Base-by-base conservation (phyloP, 2,329 filamentous ascomycete genomes). In the Botryosphaeria agaves region DNA sequence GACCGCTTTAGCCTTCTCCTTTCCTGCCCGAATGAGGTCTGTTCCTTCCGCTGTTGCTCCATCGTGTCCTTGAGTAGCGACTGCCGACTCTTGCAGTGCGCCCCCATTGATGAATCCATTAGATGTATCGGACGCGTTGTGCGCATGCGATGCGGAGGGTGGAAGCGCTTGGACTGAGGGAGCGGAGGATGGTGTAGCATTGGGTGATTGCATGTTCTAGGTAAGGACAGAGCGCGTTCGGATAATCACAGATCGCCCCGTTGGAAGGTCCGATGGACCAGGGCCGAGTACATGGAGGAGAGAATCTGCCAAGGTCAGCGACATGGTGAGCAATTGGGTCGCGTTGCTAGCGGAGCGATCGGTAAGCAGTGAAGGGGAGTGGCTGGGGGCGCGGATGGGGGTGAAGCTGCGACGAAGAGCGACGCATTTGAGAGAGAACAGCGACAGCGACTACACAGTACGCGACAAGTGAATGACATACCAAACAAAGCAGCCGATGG, bases 1-100 rank as follows among this genome's bases (percentile, higher is more conserved):
- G 31, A 69, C 56, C 23, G 67, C 65, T 48, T 67, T 70, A 28
- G 68, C 67, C 46, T 64, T 68, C 43, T 71, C 63, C 43, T 74
- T 74, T 32, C 64, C 64, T 47, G 70, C 66, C 32, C 59, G 56
- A 33, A 72, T 69, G 32, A 55, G 48, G 49, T 64, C 59, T 40
- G 44, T 47, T 23, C 39, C 37, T 32, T 47, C 41, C 9, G 38
- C 29, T 14, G 37, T 39, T 9, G 36, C 26, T 28, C 31, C 36
- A 8, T 29, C 26, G 21, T 12, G 21, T 17, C 36, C 36, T 32
- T 34, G 36, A 19, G 19, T 7, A 7, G 19, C 19, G 19, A 21
- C 19, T 21, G 21, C 21, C 21, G 21, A 23, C 21, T 23, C 21
- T 23, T 9, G 9, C 9, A 23, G 9, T 9, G 7, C 26, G 7